Conservation (phyloP, 768 basidiomycete species). For the Boletus speciosus region DNA sequence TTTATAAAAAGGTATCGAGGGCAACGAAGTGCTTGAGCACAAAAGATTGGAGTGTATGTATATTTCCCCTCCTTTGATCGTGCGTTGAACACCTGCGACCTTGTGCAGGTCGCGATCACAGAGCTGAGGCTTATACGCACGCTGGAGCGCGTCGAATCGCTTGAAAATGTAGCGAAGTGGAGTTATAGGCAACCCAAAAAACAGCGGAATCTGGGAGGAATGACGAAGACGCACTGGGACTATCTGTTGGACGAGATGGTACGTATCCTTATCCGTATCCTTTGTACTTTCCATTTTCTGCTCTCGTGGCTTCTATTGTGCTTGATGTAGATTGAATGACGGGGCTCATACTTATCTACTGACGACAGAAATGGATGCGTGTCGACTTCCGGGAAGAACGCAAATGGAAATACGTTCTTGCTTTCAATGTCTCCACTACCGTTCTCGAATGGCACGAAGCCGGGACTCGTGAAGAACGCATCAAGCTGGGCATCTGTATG, state of each 20-base stretch:
- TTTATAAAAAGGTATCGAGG: slow-evolving; percentile 64
- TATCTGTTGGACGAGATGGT: slow-evolving; percentile 97
- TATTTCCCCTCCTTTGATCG: background rate
- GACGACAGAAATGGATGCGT: slow-evolving; percentile 88
- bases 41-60: slow-evolving; percentile 77
- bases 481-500: slow-evolving; percentile 62
- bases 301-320: background rate
- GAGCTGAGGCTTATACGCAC: slow-evolving; percentile 78
- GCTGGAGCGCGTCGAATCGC: slow-evolving; percentile 77
- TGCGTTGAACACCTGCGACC: background rate
- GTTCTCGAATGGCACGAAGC: slow-evolving; percentile 88
- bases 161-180: slow-evolving; percentile 83
- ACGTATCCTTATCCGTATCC: slow-evolving; percentile 22
- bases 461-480: slow-evolving; percentile 58
- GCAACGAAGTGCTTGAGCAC: slow-evolving; percentile 77
- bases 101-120: slow-evolving; percentile 63
- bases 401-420: slow-evolving; percentile 85
- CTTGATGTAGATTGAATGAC: background rate
- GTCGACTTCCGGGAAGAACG: slow-evolving; percentile 93
- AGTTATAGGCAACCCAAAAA: slow-evolving; percentile 95
- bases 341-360: slow-evolving; percentile 11
- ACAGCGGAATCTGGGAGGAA: slow-evolving; percentile 72
- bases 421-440: slow-evolving; percentile 76
- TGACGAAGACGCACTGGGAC: slow-evolving; percentile 89
- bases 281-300: background rate